Evolutionary conservation across 352 stramenopile genomes (phyloP).

Genomic region (Globisporangium solare): DNA sequence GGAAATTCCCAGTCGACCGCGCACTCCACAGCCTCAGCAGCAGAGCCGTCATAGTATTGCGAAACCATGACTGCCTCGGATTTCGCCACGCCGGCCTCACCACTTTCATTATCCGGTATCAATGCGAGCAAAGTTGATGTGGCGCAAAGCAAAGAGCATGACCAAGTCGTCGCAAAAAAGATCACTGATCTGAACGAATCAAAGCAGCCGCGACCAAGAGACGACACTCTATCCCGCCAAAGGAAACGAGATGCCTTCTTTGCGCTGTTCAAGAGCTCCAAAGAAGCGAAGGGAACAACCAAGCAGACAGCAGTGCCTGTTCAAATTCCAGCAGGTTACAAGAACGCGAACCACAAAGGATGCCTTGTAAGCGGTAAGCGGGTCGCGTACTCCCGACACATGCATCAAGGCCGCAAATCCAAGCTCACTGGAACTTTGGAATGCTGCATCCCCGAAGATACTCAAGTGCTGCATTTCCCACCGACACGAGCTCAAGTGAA

Average conservation of each 20-base stretch:
- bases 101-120: background rate
- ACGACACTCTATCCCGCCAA: background rate
- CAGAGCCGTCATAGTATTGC: too few relatives aligned
- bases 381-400: conserved; percentile 11
- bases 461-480: conserved; percentile 6
- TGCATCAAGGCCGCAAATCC: conserved; percentile 10
- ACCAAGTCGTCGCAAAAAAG: conserved; percentile 1
- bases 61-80: conserved; percentile 10
- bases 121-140: background rate
- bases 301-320: background rate
- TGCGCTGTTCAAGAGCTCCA: conserved; percentile 12
- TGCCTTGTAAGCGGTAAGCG: conserved; percentile 10
- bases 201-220: background rate
- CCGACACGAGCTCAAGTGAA: conserved; percentile 1
- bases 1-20: background rate
- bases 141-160: conserved; percentile 5
- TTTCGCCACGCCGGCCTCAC: background rate
- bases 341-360: conserved; percentile 8
- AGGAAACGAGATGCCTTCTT: conserved; percentile 14
- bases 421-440: background rate
- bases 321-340: conserved; percentile 11
- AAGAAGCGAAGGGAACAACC: background rate
- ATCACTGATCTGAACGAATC: background rate
- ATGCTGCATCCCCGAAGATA: conserved; percentile 10
- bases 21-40: conserved; percentile 1